Conservation (phyloP, 73 alveolate species). For the Symbiodinium natans region DNA sequence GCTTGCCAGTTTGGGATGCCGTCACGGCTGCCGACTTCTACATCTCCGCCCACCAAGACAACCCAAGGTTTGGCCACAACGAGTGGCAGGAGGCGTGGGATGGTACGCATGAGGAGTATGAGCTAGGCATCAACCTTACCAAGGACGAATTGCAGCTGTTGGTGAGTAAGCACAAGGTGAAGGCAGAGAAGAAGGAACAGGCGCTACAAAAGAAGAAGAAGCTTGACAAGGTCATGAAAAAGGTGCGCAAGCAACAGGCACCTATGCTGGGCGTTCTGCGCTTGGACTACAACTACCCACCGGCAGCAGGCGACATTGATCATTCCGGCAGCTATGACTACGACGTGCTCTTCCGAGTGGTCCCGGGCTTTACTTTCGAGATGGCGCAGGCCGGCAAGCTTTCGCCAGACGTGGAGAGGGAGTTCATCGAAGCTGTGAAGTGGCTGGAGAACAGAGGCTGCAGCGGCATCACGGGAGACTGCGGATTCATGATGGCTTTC, state of each 20-base stretch:
- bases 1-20: constrained; percentile 88
- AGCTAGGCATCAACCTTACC: neutral
- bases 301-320: constrained; percentile 85
- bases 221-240: constrained; percentile 8
- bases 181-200: neutral
- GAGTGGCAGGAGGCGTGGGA: constrained; percentile 20
- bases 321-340: constrained; percentile 23
- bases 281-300: constrained; percentile 89
- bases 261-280: constrained; percentile 50
- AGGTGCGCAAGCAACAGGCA: constrained; percentile 36
- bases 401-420: constrained; percentile 44
- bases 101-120: neutral
- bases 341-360: constrained; percentile 62
- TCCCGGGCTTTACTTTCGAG: constrained; percentile 89
- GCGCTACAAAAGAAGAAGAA: constrained; percentile 1
- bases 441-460: constrained; percentile 71
- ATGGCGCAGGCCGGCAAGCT: constrained; percentile 76
- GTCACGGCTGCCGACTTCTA: constrained; percentile 93
- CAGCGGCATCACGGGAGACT: constrained; percentile 85
- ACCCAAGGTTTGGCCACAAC: constrained; percentile 70
- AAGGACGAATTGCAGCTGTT: too few species aligned
- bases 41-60: constrained; percentile 50
- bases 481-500: constrained; percentile 74
- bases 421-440: constrained; percentile 47
- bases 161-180: neutral